Evolutionary conservation across 1,284 basidiomycete genomes (phyloP).

Genomic region (Ustanciosporium gigantosporum): DNA sequence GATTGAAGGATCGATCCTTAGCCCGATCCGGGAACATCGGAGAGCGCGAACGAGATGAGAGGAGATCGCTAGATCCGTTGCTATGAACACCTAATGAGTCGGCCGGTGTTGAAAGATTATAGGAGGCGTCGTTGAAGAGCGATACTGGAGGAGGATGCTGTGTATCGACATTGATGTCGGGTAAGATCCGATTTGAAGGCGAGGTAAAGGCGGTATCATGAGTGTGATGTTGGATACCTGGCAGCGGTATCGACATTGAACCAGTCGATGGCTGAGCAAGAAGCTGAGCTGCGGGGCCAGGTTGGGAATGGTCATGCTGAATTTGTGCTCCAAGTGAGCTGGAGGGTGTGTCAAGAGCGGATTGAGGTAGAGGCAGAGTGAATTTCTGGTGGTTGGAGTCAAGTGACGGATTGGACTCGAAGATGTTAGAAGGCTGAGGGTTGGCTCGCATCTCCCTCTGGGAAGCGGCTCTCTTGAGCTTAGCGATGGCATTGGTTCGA

Average conservation of each 20-base stretch:
- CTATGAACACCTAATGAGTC: neutral
- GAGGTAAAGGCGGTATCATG: too few relatives aligned
- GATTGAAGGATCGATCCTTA: conserved; percentile 19
- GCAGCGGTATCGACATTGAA: too few relatives aligned
- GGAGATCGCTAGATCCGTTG: conserved; percentile 5
- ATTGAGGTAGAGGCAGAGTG: neutral
- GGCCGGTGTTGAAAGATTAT: neutral
- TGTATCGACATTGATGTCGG: too few relatives aligned
- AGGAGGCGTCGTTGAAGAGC: too few relatives aligned
- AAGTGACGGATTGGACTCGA: too few relatives aligned
- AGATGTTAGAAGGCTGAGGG: neutral
- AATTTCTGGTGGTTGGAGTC: neutral
- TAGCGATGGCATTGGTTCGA: conserved; percentile 47
- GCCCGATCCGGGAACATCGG: conserved; percentile 14
- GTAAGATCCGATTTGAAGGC: too few relatives aligned
- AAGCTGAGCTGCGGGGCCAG: neutral
- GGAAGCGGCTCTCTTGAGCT: conserved; percentile 48
- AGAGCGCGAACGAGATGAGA: conserved; percentile 11
- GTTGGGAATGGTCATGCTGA: neutral
- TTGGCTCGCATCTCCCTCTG: conserved; percentile 41
- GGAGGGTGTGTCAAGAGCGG: neutral
- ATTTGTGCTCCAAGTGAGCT: neutral
- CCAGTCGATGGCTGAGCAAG: too few relatives aligned
- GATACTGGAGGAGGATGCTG: too few relatives aligned
- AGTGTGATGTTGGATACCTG: neutral